Evolutionary conservation across 768 basidiomycete genomes (phyloP).

Genomic region (Calocybe indica): DNA sequence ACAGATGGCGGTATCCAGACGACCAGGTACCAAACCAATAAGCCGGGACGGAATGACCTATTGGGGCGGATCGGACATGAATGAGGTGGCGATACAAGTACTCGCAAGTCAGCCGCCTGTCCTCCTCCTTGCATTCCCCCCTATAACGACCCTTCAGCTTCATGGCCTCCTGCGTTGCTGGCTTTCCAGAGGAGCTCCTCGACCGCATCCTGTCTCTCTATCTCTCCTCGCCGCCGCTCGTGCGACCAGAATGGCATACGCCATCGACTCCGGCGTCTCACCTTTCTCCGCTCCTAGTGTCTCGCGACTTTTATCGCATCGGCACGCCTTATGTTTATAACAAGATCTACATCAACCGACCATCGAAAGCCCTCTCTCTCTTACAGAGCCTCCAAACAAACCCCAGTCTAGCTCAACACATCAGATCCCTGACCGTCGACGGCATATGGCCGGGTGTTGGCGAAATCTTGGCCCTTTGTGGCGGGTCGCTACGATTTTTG

Average conservation of each 20-base stretch:
- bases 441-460: slow-evolving; percentile 36
- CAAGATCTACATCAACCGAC: slow-evolving; percentile 37
- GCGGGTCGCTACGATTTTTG: slow-evolving; percentile 18
- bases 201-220: slow-evolving; percentile 33
- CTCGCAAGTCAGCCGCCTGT: no score
- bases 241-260: slow-evolving; percentile 15
- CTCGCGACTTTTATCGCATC: slow-evolving; percentile 47
- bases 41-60: no score
- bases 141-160: no score
- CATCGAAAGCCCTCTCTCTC: slow-evolving; percentile 33
- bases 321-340: slow-evolving; percentile 53
- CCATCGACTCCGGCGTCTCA: slow-evolving; percentile 13
- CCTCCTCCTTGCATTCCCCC: no score
- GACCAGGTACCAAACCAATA: no score
- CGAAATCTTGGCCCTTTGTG: slow-evolving; percentile 29
- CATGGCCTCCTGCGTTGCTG: no score
- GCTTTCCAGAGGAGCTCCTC: slow-evolving; percentile 32
- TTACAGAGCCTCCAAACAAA: slow-evolving; percentile 28
- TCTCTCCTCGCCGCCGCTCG: slow-evolving; percentile 1
- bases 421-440: slow-evolving; percentile 35
- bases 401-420: slow-evolving; percentile 30
- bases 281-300: slow-evolving; percentile 45
- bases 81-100: no score
- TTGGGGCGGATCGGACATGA: no score
- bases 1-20: no score